A percentile compares a stretch with the other conserved stretches of the same genome.
Conservation (phyloP, 2,329 filamentous ascomycete species). For the Scedosporium aurantiacum region DNA sequence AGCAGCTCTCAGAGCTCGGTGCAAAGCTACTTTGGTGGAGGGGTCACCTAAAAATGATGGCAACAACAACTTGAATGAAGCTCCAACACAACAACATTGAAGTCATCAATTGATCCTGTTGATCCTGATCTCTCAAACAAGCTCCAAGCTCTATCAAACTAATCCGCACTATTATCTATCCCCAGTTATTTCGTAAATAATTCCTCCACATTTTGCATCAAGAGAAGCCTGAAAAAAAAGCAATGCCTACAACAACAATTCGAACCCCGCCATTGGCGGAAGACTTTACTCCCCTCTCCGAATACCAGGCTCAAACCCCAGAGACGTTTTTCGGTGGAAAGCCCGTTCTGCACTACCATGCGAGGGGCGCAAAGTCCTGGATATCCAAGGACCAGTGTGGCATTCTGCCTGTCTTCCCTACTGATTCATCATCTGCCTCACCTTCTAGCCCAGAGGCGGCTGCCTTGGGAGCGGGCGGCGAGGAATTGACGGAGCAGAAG, state of each 20-base stretch:
- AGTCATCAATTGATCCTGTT: too few species aligned
- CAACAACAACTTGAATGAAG: neutral
- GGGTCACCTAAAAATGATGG: too few species aligned
- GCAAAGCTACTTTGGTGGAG: neutral
- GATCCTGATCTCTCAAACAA: neutral
- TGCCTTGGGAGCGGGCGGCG: slow-evolving; percentile 21
- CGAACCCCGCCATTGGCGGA: slow-evolving; percentile 38
- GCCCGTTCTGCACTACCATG: slow-evolving; percentile 58
- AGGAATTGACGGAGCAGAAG: slow-evolving; percentile 30
- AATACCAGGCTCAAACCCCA: slow-evolving; percentile 64
- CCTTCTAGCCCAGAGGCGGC: slow-evolving; percentile 21
- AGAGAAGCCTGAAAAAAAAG: neutral
- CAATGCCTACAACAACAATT: slow-evolving; percentile 8
- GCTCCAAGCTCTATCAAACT: neutral
- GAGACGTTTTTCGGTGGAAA: slow-evolving; percentile 60
- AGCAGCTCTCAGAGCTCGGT: too few species aligned
- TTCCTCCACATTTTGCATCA: slow-evolving; percentile 7
- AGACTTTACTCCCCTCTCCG: slow-evolving; percentile 53
- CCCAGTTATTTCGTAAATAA: neutral
- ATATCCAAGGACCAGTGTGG: slow-evolving; percentile 43
- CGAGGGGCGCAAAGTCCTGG: slow-evolving; percentile 44
- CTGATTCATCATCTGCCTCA: slow-evolving; percentile 22
- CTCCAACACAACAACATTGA: too few species aligned
- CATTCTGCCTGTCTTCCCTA: slow-evolving; percentile 41
- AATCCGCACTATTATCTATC: neutral